phyloP scores from a whole-genome alignment of 2,329 filamentous ascomycete genomes.

The Phoma herbarum region DNA sequence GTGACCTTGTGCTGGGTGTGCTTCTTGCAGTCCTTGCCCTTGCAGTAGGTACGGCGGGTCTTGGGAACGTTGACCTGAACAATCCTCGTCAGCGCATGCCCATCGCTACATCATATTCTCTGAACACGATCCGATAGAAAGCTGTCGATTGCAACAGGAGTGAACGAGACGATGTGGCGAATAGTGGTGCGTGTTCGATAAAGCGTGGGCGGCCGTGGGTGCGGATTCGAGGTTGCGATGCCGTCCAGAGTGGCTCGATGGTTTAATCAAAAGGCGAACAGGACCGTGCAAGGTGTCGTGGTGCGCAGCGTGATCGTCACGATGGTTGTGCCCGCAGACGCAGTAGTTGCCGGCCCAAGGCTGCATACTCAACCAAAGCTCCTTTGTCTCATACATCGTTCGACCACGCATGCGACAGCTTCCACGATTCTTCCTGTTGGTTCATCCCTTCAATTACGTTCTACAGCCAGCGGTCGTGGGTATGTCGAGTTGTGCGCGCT shows the following conservation, averaged over 20 bases:
- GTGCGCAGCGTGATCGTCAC: not conserved
- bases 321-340: not conserved
- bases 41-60: slow-evolving; percentile 97
- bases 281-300: not conserved
- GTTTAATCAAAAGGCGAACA: too few species aligned
- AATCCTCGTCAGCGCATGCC: slow-evolving; percentile 29
- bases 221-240: not conserved
- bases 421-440: not conserved
- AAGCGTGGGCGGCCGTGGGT: not conserved
- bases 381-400: not conserved
- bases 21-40: slow-evolving; percentile 87
- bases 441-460: not conserved
- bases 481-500: slow-evolving; percentile 21
- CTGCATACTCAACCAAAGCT: slow-evolving; percentile 1
- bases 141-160: slow-evolving; percentile 24
- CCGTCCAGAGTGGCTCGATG: not conserved
- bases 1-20: slow-evolving; percentile 48
- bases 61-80: slow-evolving; percentile 95
- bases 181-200: slow-evolving; percentile 1
- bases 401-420: not conserved
- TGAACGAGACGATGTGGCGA: slow-evolving; percentile 20
- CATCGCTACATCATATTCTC: slow-evolving; percentile 9
- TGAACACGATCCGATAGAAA: slow-evolving; percentile 17
- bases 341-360: not conserved
- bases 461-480: slow-evolving; percentile 4